Conservation (phyloP, 2,329 filamentous ascomycete genomes). For the Hortaea sp. region DNA sequence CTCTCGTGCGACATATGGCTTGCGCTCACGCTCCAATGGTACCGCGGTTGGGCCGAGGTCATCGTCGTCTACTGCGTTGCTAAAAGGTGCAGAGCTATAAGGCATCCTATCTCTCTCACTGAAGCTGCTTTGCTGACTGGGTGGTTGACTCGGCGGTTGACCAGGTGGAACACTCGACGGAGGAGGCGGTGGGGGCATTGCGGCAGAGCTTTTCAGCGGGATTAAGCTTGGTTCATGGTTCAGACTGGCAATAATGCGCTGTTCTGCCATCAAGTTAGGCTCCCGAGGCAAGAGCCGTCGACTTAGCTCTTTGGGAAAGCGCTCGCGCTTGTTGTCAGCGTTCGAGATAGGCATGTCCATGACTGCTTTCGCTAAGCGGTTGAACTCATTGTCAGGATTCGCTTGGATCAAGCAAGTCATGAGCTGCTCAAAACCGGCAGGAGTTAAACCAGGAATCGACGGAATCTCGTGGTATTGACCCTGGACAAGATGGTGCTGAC, state of each 20-base stretch:
- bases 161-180: constrained; percentile 10
- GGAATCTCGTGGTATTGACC: constrained; percentile 32
- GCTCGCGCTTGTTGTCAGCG: constrained; percentile 53
- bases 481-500: constrained; percentile 41
- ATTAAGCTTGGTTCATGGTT: constrained; percentile 32
- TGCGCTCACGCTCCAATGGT: constrained; percentile 55
- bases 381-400: constrained; percentile 65
- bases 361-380: constrained; percentile 58
- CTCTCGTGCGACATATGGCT: constrained; percentile 52
- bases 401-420: constrained; percentile 63
- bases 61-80: constrained; percentile 23
- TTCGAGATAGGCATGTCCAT: constrained; percentile 61
- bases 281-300: constrained; percentile 58
- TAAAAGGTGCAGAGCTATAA: constrained; percentile 24
- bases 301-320: constrained; percentile 70
- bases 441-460: constrained; percentile 36
- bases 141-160: constrained; percentile 2
- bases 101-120: constrained; percentile 32
- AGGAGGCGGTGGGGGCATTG: constrained; percentile 26
- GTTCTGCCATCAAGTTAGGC: constrained; percentile 47
- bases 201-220: constrained; percentile 29
- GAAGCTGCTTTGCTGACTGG: constrained; percentile 14
- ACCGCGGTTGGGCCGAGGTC: constrained; percentile 32
- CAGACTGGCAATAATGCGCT: constrained; percentile 45
- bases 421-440: constrained; percentile 47